phyloP scores from a whole-genome alignment of 2,329 filamentous ascomycete species.

The Aspergillus amoenus region DNA sequence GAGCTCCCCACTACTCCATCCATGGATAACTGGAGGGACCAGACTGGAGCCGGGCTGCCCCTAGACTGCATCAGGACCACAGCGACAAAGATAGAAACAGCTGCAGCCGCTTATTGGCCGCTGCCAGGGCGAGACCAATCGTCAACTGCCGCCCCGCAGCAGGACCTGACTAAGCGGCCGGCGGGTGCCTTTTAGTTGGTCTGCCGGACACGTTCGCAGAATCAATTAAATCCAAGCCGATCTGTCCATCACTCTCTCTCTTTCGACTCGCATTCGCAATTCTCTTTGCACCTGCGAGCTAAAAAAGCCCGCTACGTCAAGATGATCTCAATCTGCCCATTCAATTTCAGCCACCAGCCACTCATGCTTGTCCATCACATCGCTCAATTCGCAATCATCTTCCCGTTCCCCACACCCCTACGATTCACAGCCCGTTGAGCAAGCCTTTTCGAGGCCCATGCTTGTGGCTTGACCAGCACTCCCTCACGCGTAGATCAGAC shows the following conservation, averaged over 20 bases:
- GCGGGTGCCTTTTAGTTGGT: no score
- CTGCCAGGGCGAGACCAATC: not conserved
- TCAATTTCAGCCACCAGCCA: not conserved
- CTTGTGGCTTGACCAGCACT: not conserved
- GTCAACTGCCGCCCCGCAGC: not conserved
- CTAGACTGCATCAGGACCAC: not conserved
- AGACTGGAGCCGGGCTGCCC: not conserved
- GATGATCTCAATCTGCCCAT: not conserved
- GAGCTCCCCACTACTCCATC: no score
- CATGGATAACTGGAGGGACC: no score
- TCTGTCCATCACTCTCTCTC: not conserved
- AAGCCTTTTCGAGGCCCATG: not conserved
- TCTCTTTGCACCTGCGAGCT: not conserved
- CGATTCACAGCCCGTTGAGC: not conserved
- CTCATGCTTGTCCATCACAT: not conserved
- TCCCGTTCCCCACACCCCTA: conserved; percentile 2
- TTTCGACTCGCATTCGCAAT: no score
- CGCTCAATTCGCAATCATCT: not conserved
- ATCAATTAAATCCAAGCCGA: not conserved
- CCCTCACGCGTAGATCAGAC: no score
- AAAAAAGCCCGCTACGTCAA: conserved; percentile 2
- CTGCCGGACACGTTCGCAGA: not conserved
- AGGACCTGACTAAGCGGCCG: no score
- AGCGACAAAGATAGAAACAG: not conserved
- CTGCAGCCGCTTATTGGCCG: not conserved